Conservation (phyloP, 2,329 filamentous ascomycete genomes). For the Colletotrichum euphorbiae region DNA sequence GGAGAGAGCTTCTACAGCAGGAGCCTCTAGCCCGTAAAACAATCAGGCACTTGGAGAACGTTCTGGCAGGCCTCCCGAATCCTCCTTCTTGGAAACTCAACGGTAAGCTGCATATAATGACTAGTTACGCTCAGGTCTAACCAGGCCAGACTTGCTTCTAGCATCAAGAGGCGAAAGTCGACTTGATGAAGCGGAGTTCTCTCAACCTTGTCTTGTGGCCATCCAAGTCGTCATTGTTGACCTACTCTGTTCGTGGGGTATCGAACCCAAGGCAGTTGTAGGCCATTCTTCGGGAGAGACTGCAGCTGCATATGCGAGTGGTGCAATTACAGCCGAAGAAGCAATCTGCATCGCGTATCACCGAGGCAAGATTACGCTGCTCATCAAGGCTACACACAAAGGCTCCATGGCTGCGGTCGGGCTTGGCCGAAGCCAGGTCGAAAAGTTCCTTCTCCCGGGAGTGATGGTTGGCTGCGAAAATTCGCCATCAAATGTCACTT, state of each 20-base stretch:
- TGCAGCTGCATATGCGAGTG: slow-evolving; percentile 53
- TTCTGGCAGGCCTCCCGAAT: slow-evolving; percentile 11
- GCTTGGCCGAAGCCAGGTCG: slow-evolving; percentile 47
- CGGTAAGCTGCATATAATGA: slow-evolving; percentile 18
- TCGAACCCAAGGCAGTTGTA: slow-evolving; percentile 48
- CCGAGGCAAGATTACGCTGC: slow-evolving; percentile 47
- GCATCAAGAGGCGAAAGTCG: slow-evolving; percentile 25
- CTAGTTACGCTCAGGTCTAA: not conserved
- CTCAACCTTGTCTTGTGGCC: slow-evolving; percentile 58
- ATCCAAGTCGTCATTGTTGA: slow-evolving; percentile 62
- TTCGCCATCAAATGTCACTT: slow-evolving; percentile 62
- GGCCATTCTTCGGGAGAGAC: slow-evolving; percentile 57
- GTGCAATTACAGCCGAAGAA: slow-evolving; percentile 44
- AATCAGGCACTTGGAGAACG: slow-evolving; percentile 38
- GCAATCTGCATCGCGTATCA: slow-evolving; percentile 51
- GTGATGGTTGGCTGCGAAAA: slow-evolving; percentile 60
- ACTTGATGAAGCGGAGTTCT: slow-evolving; percentile 51
- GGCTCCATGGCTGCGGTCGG: slow-evolving; percentile 70
- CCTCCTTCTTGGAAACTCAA: slow-evolving; percentile 33
- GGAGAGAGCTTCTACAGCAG: slow-evolving; percentile 32
- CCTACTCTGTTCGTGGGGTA: slow-evolving; percentile 46
- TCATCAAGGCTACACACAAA: slow-evolving; percentile 36
- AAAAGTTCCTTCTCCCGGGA: slow-evolving; percentile 46
- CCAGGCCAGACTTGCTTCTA: slow-evolving; percentile 7
- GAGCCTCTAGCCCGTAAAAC: slow-evolving; percentile 22